A percentile compares a stretch with the other conserved stretches of the same genome.
These are phyloP conservation scores for Scedosporium minutisporum DNA, from an alignment of 2,329 filamentous ascomycete species.

Conservation along the genomic window DNA sequence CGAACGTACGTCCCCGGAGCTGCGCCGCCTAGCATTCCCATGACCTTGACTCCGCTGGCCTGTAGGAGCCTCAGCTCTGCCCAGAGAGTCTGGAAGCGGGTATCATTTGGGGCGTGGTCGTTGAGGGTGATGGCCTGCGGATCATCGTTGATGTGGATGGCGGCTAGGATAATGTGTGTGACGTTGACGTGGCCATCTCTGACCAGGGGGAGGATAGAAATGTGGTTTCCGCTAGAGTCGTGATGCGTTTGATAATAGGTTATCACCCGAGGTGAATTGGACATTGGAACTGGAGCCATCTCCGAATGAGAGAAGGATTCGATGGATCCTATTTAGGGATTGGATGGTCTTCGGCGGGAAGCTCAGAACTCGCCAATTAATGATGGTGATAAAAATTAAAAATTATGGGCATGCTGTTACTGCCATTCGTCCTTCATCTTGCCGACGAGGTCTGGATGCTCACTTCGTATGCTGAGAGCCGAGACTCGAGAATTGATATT, in stretches of 20 bases:
- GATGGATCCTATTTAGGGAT: neutral
- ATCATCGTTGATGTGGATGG: conserved; percentile 68
- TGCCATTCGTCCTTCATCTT: too few species aligned
- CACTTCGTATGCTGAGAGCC: too few species aligned
- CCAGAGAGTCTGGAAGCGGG: conserved; percentile 66
- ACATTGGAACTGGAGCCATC: conserved; percentile 10
- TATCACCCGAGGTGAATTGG: conserved; percentile 35
- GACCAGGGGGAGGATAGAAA: conserved; percentile 45
- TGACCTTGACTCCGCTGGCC: conserved; percentile 63
- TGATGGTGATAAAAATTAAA: too few species aligned
- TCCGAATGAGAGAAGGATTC: neutral
- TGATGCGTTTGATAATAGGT: conserved; percentile 49
- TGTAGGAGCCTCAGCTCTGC: conserved; percentile 65
- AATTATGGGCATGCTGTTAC: too few species aligned
- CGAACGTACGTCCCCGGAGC: conserved; percentile 60
- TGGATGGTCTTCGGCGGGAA: too few species aligned
- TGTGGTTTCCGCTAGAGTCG: conserved; percentile 28
- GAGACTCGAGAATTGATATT: too few species aligned
- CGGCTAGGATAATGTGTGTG: conserved; percentile 80
- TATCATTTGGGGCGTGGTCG: conserved; percentile 60
- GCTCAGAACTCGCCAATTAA: too few species aligned
- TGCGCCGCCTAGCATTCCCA: conserved; percentile 83
- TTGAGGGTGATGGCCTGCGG: conserved; percentile 67
- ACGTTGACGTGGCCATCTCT: conserved; percentile 23
- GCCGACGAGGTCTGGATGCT: too few species aligned